Evolutionary conservation across 2,329 filamentous ascomycete species (phyloP).

Genomic region (Camillea tinctor): DNA sequence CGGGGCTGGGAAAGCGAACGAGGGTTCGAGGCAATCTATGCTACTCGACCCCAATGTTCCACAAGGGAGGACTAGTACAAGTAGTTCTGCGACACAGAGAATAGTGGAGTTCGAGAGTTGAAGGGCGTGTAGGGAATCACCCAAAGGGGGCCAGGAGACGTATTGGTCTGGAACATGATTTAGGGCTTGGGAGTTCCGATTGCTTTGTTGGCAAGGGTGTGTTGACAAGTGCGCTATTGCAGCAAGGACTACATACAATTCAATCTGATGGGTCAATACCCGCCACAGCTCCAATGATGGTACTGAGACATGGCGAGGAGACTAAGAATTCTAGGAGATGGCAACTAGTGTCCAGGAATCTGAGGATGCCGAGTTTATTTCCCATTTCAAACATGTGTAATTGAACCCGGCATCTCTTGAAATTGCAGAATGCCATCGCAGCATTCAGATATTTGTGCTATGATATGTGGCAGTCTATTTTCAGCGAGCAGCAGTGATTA

Average conservation of each 20-base stretch:
- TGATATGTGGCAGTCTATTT: not conserved
- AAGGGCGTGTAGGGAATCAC: constrained; percentile 24
- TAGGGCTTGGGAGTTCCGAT: constrained; percentile 16
- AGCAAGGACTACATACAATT: constrained; percentile 20
- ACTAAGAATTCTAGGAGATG: constrained; percentile 18
- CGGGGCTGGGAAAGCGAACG: constrained; percentile 41
- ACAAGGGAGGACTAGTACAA: constrained; percentile 18
- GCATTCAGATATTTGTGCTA: not conserved
- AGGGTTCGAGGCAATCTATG: constrained; percentile 28
- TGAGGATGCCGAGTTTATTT: not conserved
- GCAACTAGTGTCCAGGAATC: constrained; percentile 9
- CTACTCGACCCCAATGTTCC: constrained; percentile 27
- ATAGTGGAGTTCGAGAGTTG: constrained; percentile 48
- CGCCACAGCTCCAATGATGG: constrained; percentile 3
- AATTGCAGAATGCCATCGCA: not conserved
- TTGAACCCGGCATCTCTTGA: not conserved
- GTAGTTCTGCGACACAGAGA: constrained; percentile 35
- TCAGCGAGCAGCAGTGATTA: not conserved
- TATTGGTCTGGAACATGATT: constrained; percentile 28
- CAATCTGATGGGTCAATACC: constrained; percentile 20
- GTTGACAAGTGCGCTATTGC: constrained; percentile 17
- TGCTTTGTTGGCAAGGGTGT: constrained; percentile 17
- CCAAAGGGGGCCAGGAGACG: constrained; percentile 17
- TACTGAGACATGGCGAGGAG: constrained; percentile 22
- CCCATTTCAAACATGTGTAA: not conserved